Base-by-base conservation (phyloP, 176 grass and related monocot genomes). In the Eleusine indica region DNA sequence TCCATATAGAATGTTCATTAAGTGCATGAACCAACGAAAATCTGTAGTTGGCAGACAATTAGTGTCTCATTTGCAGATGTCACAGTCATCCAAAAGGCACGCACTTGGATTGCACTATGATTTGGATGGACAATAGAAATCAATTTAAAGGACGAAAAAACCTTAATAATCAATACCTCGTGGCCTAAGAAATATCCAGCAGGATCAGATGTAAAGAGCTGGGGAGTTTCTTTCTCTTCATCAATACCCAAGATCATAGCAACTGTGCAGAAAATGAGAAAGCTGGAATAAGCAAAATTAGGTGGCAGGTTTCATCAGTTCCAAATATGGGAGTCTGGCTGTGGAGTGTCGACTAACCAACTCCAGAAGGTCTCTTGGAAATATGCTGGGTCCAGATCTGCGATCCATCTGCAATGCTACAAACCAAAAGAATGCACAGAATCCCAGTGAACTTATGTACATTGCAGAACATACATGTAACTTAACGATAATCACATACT, bases 191-290 rank as follows among this genome's bases (percentile, higher is more conserved):
- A 83, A 72, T 78, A 63, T 21, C 92, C 92, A 77, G 86, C 75
- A 48, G 91, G 91, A 70, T 94, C 86, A 84, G 83, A 88, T 65
- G 81, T 94, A 70, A 86, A 94, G 32, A 94, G 88, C 70, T 94
- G 79, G 38, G 88, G 88, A 38, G 75, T 88, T 77, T 77, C 83
- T 63, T 83, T 86, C 80, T 91, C 88, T 82, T 91, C 91, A 78
- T 94, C 91, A 58, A 94, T 88, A 58, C 86, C 91, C 80, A 94
- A 73, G n/a, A 90, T 30, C 78, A 88, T 88, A 54, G 91, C 75
- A 72, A 86, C 91, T 91, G 43, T 30, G 51, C 18, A 47, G 49
- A 52, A 75, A 38, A 78, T 71, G 21, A 68, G 41, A 43, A 78
- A 6, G 19, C 54, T 42, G 12, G 12, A 57, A 44, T 38, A 56